Percentiles rank a stretch among this genome's conserved stretches.
Evolutionary conservation across 805 yeast genomes (phyloP).

Genomic region (Huiozyma sinensis): DNA sequence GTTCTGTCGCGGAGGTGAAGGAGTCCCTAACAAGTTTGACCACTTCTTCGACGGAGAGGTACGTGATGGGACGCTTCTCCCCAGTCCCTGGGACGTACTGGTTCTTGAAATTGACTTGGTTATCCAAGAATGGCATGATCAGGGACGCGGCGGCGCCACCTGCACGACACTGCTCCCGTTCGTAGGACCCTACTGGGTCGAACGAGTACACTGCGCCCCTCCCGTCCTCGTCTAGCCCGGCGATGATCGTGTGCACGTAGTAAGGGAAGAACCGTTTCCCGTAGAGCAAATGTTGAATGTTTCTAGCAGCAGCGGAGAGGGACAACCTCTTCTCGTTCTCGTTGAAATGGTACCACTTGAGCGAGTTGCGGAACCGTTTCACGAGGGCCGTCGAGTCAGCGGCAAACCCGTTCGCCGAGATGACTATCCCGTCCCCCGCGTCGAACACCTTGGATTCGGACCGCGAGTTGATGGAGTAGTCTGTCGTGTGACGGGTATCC

Average conservation of each 20-base stretch:
- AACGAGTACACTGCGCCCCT: constrained; percentile 91
- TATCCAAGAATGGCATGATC: constrained; percentile 95
- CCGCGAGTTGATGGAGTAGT: constrained; percentile 87
- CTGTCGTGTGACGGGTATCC: constrained; percentile 94
- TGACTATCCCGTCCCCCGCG: constrained; percentile 76
- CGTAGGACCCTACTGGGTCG: constrained; percentile 97
- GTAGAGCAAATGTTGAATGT: constrained; percentile 79
- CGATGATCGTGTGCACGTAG: constrained; percentile 88
- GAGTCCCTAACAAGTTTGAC: constrained; percentile 85
- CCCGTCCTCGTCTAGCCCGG: constrained; percentile 81
- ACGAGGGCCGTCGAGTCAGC: constrained; percentile 89
- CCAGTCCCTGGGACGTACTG: constrained; percentile 74
- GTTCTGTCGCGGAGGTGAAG: constrained; percentile 90
- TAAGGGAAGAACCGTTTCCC: constrained; percentile 94
- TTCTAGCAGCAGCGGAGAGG: constrained; percentile 73
- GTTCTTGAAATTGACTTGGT: constrained; percentile 92
- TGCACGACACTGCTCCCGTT: constrained; percentile 93
- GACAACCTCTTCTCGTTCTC: constrained; percentile 60
- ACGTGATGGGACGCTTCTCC: constrained; percentile 56
- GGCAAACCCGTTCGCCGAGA: constrained; percentile 92
- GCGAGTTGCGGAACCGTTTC: constrained; percentile 49
- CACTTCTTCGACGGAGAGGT: constrained; percentile 72
- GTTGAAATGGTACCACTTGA: constrained; percentile 90
- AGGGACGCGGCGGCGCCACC: constrained; percentile 96
- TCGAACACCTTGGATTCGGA: constrained; percentile 82